Evolutionary conservation across 2,329 filamentous ascomycete genomes (phyloP).

Genomic region (Talaromyces amestolkiae): DNA sequence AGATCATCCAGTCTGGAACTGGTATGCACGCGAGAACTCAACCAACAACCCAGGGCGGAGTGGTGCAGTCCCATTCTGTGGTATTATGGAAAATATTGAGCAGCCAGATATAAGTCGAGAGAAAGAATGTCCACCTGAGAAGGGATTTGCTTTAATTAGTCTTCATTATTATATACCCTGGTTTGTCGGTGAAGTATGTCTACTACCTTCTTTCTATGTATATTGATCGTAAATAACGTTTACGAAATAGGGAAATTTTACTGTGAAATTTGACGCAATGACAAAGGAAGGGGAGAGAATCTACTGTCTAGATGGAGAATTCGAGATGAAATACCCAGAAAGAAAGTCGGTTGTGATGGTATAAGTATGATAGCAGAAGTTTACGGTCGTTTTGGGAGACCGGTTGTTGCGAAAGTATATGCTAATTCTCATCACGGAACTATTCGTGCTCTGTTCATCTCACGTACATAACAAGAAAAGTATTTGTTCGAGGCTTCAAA

Average conservation of each 20-base stretch:
- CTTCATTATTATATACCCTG: not conserved
- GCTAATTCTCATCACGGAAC: no score
- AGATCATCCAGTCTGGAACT: not conserved
- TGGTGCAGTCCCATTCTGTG: not conserved
- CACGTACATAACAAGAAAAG: no score
- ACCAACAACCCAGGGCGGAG: not conserved
- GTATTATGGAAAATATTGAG: not conserved
- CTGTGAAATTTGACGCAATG: not conserved
- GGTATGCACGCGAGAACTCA: not conserved
- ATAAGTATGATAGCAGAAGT: no score
- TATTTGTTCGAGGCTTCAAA: no score
- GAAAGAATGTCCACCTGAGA: not conserved
- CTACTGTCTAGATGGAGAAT: not conserved
- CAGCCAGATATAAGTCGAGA: not conserved
- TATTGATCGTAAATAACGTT: no score
- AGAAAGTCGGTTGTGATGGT: no score
- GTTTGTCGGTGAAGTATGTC: not conserved
- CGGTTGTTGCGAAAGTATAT: no score
- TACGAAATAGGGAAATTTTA: not conserved
- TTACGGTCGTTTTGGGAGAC: no score
- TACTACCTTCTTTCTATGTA: not conserved
- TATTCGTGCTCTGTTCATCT: no score
- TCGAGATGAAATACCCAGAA: not conserved
- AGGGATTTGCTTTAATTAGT: not conserved
- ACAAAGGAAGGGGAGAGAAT: not conserved